Evolutionary conservation across 805 yeast species (phyloP), one percentile per base, ranked within the genome.

Genomic region (Candida tallmaniae): DNA sequence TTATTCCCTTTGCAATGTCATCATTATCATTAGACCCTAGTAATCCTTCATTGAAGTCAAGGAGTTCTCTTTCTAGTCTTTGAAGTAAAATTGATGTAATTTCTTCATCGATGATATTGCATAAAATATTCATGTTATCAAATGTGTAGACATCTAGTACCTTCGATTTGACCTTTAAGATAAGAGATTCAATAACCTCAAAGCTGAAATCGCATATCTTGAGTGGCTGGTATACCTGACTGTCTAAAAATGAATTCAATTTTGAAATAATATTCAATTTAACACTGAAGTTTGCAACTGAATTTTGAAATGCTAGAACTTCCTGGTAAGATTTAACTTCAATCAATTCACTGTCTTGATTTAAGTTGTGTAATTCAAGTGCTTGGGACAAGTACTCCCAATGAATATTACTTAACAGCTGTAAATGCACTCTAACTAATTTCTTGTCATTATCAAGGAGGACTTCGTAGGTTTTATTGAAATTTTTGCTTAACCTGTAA

Each of bases 331-430:
- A 50, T 34, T 44, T 47, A 1, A 48, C 30, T 38, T 65, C 67
- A 2, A 60, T 47, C 6, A 40, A 36, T 4, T 48, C 27, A 6
- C 69, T 51, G 10, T 58, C 58, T 27, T 44, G 39, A 13, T 39
- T 33, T n/a, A 57, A 46, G 5, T 54, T 56, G 19, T 62, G 55
- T 18, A 76, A 49, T 31, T 78, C 83, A 24, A 66, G 56, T 1
- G 76, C 74, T 39, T 67, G 68, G 0, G 68, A 54, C 8, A 81
- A 47, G 9, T 66, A 58, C 1, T 60, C 68, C 94, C 94, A 84
- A 6, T 63, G 61, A 1, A 73, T 52, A 2, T 48, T 44, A 4
- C 62, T 24, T 4, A 79, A 62, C 0, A 47, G 38, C 3, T 45
- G 40, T 2, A 81, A 42, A 0, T 57, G 36, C 0, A 35, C 34